Conservation (phyloP, 352 stramenopile genomes). For the Phytopythium chamaehyphon region DNA sequence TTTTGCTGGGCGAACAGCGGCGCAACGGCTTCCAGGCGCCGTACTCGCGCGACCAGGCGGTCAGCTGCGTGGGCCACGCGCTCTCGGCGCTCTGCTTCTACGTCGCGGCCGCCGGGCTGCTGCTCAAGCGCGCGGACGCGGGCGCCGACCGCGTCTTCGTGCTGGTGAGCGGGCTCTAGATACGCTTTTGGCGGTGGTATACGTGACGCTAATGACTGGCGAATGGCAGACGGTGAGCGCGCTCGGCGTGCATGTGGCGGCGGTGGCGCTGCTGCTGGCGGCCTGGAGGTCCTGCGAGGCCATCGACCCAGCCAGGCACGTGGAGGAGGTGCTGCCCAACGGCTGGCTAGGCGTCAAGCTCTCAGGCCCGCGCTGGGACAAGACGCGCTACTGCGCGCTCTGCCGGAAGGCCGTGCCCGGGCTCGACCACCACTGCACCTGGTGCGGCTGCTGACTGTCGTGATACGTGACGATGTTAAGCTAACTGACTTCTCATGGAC, state of each 20-base stretch:
- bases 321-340: constrained; percentile 29
- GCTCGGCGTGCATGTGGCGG: constrained; percentile 44
- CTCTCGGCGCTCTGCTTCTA: constrained; percentile 66
- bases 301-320: constrained; percentile 51
- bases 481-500: constrained; percentile 3
- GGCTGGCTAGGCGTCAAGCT: constrained; percentile 75
- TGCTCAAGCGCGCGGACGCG: constrained; percentile 7
- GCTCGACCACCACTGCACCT: constrained; percentile 86
- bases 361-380: constrained; percentile 68
- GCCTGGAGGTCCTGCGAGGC: constrained; percentile 71
- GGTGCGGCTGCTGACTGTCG: constrained; percentile 18
- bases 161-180: constrained; percentile 13
- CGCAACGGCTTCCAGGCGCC: constrained; percentile 67
- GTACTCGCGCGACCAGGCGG: constrained; percentile 74
- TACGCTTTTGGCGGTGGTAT: not conserved
- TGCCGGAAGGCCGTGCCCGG: constrained; percentile 77
- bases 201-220: not conserved
- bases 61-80: constrained; percentile 66
- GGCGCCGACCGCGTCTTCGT: constrained; percentile 3
- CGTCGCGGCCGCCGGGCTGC: constrained; percentile 26
- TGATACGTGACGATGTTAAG: not conserved
- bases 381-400: constrained; percentile 72
- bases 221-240: constrained; percentile 40
- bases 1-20: constrained; percentile 37
- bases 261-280: constrained; percentile 40